phyloP scores from a whole-genome alignment of 2,329 filamentous ascomycete species.

The Fusarium sp. region DNA sequence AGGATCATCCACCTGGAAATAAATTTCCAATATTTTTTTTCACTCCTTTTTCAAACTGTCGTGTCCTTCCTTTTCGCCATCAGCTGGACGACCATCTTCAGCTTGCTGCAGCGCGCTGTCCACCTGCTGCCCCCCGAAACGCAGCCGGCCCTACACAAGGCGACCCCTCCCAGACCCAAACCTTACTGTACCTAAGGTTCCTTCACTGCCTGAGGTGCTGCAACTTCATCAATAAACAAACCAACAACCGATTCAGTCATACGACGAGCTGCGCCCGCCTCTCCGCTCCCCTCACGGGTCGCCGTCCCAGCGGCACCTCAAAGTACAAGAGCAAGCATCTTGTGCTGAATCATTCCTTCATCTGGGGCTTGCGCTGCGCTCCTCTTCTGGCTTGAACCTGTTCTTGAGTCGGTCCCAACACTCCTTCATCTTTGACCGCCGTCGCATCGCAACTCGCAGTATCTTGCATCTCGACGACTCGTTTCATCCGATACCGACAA shows the following conservation, averaged over 20 bases:
- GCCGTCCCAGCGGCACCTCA: not conserved
- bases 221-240: conserved; percentile 26
- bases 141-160: conserved; percentile 14
- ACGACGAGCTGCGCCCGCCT: conserved; percentile 3
- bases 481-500: conserved; percentile 4
- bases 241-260: conserved; percentile 1
- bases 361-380: not conserved
- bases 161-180: conserved; percentile 24
- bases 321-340: conserved; percentile 1
- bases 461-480: not conserved
- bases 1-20: not conserved
- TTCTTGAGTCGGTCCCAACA: not conserved
- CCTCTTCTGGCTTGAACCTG: not conserved
- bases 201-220: not conserved
- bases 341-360: not conserved
- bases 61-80: not conserved
- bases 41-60: not conserved
- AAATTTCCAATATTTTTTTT: not conserved
- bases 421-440: not conserved
- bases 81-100: conserved; percentile 6
- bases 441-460: not conserved
- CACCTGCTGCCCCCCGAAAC: conserved; percentile 8
- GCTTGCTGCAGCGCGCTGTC: conserved; percentile 10
- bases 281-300: not conserved
- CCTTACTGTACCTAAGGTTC: not conserved